These are phyloP conservation scores for Myxozyma kluyveri DNA, from an alignment of 805 yeast genomes.

Conservation along the genomic window DNA sequence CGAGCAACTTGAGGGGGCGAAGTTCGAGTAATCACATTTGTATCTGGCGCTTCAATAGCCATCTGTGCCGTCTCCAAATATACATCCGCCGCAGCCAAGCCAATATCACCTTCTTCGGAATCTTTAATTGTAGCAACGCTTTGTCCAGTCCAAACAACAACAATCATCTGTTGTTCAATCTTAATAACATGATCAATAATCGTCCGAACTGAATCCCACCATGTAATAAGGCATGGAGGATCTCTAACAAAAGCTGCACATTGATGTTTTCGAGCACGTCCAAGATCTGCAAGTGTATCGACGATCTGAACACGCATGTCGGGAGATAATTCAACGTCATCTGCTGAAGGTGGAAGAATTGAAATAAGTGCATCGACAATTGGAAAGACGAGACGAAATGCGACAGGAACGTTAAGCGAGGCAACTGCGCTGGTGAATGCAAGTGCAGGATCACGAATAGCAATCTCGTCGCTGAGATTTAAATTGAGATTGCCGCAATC, in stretches of 20 bases:
- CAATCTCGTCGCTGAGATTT: no score
- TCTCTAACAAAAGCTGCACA: constrained; percentile 14
- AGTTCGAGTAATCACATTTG: not conserved
- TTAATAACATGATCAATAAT: constrained; percentile 2
- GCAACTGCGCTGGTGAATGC: constrained; percentile 4
- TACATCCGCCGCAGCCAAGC: not conserved
- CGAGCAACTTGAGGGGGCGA: not conserved
- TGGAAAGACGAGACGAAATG: constrained; percentile 8
- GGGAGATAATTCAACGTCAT: constrained; percentile 4
- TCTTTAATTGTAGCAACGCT: not conserved
- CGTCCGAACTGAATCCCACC: constrained; percentile 9
- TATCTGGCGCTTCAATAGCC: not conserved
- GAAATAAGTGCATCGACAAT: constrained; percentile 1
- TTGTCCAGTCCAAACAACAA: constrained; percentile 4
- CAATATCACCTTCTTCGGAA: not conserved
- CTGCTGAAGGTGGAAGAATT: not conserved
- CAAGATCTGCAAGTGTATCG: constrained; percentile 12
- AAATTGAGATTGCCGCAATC: no score
- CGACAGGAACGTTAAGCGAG: constrained; percentile 12
- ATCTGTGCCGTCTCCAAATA: not conserved
- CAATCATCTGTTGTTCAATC: constrained; percentile 8
- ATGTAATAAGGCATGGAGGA: constrained; percentile 8
- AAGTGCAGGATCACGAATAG: not conserved
- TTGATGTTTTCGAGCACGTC: constrained; percentile 15
- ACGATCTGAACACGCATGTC: constrained; percentile 12